Evolutionary conservation across 2,329 filamentous ascomycete genomes (phyloP).

Genomic region (Fusarium drepaniforme): DNA sequence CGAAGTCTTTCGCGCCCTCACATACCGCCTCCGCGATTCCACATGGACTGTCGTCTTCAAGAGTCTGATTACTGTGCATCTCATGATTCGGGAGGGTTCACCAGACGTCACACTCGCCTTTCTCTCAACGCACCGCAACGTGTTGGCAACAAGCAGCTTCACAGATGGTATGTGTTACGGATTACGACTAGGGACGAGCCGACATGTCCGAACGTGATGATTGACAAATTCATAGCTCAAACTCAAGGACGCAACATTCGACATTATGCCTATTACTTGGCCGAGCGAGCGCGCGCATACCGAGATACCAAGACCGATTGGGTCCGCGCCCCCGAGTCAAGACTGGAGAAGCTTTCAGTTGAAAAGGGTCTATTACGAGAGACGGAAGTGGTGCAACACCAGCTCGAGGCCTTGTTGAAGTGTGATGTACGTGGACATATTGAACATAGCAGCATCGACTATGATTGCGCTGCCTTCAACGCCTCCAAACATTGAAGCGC

Average conservation of each 20-base stretch:
- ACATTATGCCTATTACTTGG: slow-evolving; percentile 89
- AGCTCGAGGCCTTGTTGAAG: slow-evolving; percentile 86
- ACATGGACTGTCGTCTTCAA: slow-evolving; percentile 99
- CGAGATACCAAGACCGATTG: slow-evolving; percentile 90
- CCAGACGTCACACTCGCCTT: slow-evolving; percentile 89
- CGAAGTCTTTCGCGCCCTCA: slow-evolving; percentile 93
- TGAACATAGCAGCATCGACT: not conserved
- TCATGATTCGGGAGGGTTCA: slow-evolving; percentile 97
- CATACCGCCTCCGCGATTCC: slow-evolving; percentile 89
- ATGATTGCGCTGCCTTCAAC: not conserved
- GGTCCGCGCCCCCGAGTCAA: slow-evolving; percentile 84
- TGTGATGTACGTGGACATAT: slow-evolving; percentile 78
- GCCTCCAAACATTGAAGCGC: not conserved
- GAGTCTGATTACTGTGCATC: slow-evolving; percentile 91
- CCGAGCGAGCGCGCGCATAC: slow-evolving; percentile 84
- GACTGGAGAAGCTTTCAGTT: slow-evolving; percentile 86
- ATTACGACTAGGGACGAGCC: not conserved
- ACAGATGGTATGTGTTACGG: slow-evolving; percentile 79
- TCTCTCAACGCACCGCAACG: slow-evolving; percentile 83
- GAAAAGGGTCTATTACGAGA: slow-evolving; percentile 94
- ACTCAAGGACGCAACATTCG: slow-evolving; percentile 95
- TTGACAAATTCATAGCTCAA: slow-evolving; percentile 72
- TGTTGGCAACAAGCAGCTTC: slow-evolving; percentile 89
- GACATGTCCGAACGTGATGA: not conserved
- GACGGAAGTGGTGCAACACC: slow-evolving; percentile 89